Base-by-base conservation (phyloP, 257 asterid genomes). In the Salvia hispanica region DNA sequence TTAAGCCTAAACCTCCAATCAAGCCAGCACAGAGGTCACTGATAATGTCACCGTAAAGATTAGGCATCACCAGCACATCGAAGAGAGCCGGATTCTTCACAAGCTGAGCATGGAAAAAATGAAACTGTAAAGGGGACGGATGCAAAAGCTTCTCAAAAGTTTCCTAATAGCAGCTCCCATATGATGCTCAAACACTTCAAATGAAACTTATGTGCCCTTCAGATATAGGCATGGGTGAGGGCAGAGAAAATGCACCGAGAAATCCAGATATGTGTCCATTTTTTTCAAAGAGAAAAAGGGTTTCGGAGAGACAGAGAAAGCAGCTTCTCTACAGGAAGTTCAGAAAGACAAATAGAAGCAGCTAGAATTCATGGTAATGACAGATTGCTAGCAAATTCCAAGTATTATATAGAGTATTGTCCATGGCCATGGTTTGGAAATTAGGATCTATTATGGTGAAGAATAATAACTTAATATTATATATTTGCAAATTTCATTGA, bases 1-100 rank as follows among this genome's bases (percentile, higher is more conserved):
- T 92, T 82, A 92, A 77, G 71, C 98, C 98, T 75, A 92, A 80
- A 64, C 98, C 98, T 56, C 98, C 98, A 21, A 92, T 90, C 74
- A 92, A 80, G 71, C 97, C 98, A 77, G 98, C 84, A 76, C 87
- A 82, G 40, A 82, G 84, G 73, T 82, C 97, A 66, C 97, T 91
- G 64, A 91, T 91, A 25, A 91, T 91, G 76, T 91, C 86, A 73
- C 83, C 86, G 48, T 80, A 79, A 37, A 67, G 86, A 69, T 81
- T 79, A 58, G 85, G 86, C 88, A 90, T 90, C 81, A 90, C 95
- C 74, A 90, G 76, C n/a, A 88, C 97, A 75, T 90, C 95, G 37
- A 90, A 90, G 54, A 81, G 83, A 9, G 94, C 56, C 1, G 95
- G 97, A 78, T 91, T 88, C 90, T 85, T 91, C 85, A 91, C 97